Evolutionary conservation across 2,329 filamentous ascomycete genomes (phyloP).

Genomic region (Colletotrichum sp.): DNA sequence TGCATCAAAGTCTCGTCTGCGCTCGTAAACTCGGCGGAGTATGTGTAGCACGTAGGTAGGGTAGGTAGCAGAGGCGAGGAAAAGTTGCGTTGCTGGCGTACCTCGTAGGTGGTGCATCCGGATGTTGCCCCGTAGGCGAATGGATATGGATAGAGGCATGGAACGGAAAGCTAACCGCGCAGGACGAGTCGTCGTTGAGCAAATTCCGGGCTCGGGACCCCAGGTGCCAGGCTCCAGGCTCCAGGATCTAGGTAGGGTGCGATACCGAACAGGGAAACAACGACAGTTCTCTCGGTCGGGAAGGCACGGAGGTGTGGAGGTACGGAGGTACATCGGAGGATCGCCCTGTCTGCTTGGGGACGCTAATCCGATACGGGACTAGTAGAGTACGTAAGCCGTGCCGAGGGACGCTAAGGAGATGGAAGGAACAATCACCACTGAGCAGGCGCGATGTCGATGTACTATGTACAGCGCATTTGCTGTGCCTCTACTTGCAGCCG

Average conservation of each 20-base stretch:
- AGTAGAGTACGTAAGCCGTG: not conserved
- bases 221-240: not conserved
- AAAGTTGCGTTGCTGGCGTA: not conserved
- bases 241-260: not conserved
- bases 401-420: not conserved
- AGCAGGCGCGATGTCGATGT: not conserved
- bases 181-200: not conserved
- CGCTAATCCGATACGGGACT: not conserved
- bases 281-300: not conserved
- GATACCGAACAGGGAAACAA: not conserved
- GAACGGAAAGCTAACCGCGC: not conserved
- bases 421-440: not conserved
- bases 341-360: not conserved
- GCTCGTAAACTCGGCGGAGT: not conserved
- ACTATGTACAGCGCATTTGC: not conserved
- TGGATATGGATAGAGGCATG: not conserved
- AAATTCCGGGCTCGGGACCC: not conserved
- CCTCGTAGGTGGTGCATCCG: not conserved
- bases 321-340: conserved; percentile 15
- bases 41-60: not conserved
- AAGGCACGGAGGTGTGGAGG: not conserved
- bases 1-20: not conserved
- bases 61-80: not conserved
- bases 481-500: not conserved
- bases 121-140: not conserved